These are phyloP conservation scores for Pseudogymnoascus sp. DNA, from an alignment of 2,329 filamentous ascomycete genomes.

Conservation along the genomic window DNA sequence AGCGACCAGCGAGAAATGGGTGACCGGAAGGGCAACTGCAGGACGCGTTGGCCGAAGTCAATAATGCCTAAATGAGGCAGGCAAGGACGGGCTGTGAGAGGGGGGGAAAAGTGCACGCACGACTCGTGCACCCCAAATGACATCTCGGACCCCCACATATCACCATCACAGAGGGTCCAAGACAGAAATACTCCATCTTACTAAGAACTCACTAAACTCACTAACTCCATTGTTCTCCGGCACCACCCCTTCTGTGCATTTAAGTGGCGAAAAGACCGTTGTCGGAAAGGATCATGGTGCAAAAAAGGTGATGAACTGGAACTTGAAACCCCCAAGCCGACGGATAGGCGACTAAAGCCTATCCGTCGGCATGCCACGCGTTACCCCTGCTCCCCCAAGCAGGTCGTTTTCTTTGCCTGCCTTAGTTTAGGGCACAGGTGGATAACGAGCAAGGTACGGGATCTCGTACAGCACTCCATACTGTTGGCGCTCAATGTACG, in stretches of 20 bases:
- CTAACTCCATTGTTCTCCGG: neutral
- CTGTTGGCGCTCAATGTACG: neutral
- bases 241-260: neutral
- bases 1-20: neutral
- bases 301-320: neutral
- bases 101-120: neutral
- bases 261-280: neutral
- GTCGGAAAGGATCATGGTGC: neutral
- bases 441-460: neutral
- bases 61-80: conserved; percentile 8
- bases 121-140: neutral
- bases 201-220: neutral
- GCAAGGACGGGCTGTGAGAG: neutral
- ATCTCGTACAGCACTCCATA: neutral
- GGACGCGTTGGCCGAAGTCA: neutral
- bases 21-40: neutral
- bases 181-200: neutral
- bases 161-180: neutral
- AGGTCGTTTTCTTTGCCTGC: neutral
- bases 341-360: neutral
- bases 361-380: conserved; percentile 2
- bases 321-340: neutral
- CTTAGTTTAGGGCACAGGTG: conserved; percentile 3
- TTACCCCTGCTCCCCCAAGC: neutral
- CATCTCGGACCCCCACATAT: neutral